A percentile compares a stretch with the other conserved stretches of the same genome.
Conservation (phyloP, 2,329 filamentous ascomycete genomes). For the Paecilomyces dactylethromorphus region DNA sequence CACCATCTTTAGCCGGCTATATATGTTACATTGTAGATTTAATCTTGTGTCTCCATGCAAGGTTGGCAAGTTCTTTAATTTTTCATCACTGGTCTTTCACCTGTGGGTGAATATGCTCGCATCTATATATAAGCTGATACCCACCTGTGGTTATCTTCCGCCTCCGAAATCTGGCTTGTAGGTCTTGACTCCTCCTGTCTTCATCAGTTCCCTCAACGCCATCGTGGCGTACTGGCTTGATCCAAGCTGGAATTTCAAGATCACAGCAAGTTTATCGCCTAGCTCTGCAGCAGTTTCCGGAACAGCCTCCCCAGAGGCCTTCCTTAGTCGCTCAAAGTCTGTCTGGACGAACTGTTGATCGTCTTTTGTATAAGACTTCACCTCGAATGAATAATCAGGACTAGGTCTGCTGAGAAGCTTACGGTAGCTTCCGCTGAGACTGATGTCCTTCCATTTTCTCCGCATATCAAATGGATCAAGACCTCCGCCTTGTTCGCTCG, state of each 20-base stretch:
- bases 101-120: neutral
- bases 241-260: constrained; percentile 68
- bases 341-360: constrained; percentile 84
- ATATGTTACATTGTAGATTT: neutral
- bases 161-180: constrained; percentile 59
- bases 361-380: constrained; percentile 58
- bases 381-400: constrained; percentile 56
- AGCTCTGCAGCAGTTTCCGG: constrained; percentile 7
- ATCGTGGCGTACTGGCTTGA: constrained; percentile 82
- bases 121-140: neutral
- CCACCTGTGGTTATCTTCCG: constrained; percentile 19
- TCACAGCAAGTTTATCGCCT: constrained; percentile 54
- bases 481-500: constrained; percentile 63
- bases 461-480: constrained; percentile 85
- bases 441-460: constrained; percentile 77
- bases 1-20: neutral
- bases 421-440: constrained; percentile 80
- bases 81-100: neutral
- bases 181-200: constrained; percentile 52
- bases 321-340: constrained; percentile 65
- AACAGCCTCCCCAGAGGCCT: constrained; percentile 17
- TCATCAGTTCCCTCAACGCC: constrained; percentile 72
- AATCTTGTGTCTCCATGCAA: neutral
- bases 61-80: neutral
- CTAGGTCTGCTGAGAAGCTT: constrained; percentile 71